Evolutionary conservation across 2,329 filamentous ascomycete genomes (phyloP).

Genomic region (Phialophora chinensis): DNA sequence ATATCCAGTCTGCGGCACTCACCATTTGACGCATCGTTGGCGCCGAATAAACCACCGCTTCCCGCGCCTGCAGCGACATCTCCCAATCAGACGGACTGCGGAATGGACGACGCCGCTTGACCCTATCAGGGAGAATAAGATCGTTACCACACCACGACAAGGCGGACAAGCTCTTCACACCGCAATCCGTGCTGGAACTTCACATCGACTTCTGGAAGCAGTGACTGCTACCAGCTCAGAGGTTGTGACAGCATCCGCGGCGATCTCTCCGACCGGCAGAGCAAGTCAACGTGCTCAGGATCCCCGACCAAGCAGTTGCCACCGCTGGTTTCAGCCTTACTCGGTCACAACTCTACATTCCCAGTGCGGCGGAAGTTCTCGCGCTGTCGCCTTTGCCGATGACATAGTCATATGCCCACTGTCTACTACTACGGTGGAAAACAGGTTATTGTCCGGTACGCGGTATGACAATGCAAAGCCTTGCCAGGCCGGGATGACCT

Average conservation of each 20-base stretch:
- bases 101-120: neutral
- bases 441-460: neutral
- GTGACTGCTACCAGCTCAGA: neutral
- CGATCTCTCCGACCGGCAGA: neutral
- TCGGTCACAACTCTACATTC: neutral
- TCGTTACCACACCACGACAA: neutral
- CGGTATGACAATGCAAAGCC: conserved; percentile 2
- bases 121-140: neutral
- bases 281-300: neutral
- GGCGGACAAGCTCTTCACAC: neutral
- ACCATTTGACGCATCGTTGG: neutral
- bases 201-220: neutral
- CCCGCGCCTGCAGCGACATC: conserved; percentile 1
- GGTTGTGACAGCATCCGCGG: neutral
- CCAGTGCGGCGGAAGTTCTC: neutral
- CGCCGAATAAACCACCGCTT: neutral
- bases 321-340: neutral
- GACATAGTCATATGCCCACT: neutral
- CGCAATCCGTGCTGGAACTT: neutral
- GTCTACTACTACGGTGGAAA: neutral
- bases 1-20: neutral
- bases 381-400: neutral
- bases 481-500: conserved; percentile 1
- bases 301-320: neutral
- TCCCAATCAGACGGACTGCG: neutral